Evolutionary conservation across 306 rosid species (phyloP).

Genomic region (Trifolium pratense): DNA sequence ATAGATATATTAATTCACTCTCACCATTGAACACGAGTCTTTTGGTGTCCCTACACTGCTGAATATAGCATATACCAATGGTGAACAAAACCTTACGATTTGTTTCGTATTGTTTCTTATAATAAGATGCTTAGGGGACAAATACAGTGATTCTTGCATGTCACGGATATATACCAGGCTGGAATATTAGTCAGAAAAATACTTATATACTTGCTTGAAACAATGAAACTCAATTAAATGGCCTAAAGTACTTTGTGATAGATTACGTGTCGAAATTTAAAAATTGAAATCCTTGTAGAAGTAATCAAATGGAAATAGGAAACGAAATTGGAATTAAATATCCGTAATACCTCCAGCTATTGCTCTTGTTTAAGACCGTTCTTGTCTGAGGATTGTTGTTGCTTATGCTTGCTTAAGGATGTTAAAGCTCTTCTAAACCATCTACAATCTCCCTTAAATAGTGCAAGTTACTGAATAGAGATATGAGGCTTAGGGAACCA

Average conservation of each 20-base stretch:
- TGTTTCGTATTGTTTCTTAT: slow-evolving; percentile 39
- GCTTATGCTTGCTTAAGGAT: no score
- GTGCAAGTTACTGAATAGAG: no score
- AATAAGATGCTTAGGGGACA: slow-evolving; percentile 38
- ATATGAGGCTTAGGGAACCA: no score
- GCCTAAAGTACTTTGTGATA: slow-evolving; percentile 4
- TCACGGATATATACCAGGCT: slow-evolving; percentile 35
- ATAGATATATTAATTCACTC: slow-evolving; percentile 44
- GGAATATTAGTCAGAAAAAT: slow-evolving; percentile 35
- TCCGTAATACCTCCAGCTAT: no score
- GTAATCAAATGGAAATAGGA: neutral
- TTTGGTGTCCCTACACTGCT: slow-evolving; percentile 40
- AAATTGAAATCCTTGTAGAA: neutral
- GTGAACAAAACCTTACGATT: neutral
- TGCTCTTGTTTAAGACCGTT: no score
- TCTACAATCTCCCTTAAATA: no score
- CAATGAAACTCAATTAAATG: slow-evolving; percentile 27
- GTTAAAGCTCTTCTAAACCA: no score
- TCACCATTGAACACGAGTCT: slow-evolving; percentile 48
- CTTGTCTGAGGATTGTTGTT: no score
- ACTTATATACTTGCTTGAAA: slow-evolving; percentile 28
- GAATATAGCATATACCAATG: slow-evolving; percentile 38
- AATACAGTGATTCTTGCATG: slow-evolving; percentile 37
- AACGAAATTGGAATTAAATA: no score
- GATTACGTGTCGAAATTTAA: neutral